Base-by-base conservation (phyloP, 257 asterid genomes). In the Eustoma russellianum region DNA sequence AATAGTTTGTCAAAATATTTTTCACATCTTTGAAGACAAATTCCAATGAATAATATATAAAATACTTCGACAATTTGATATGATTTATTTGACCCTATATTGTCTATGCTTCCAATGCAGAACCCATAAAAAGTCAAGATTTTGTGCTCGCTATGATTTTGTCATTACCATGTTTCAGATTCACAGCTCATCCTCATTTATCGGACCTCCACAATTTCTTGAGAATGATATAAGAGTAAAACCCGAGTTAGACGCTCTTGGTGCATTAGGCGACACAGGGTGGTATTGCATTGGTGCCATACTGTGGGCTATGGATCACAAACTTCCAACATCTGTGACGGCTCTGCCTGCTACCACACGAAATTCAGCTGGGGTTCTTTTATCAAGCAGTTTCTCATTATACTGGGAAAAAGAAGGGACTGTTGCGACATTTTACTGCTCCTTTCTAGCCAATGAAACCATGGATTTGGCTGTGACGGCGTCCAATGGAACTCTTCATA, bases 281-380 rank as follows among this genome's bases (percentile, higher is more conserved):
- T 87, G 96, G 96, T 83, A 81, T 85, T 83, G 89, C 84, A 79
- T 87, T 50, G 88, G 92, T 2, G 64, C 68, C 45, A 81, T 83
- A 64, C 52, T 87, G 48, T 87, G 94, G 89, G 72, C 77, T 16
- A 79, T 81, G 94, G 65, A 83, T 71, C 77, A 70, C 44, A 79
- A 68, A 50, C 68, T 76, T 16, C 96, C 96, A 17, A 77, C 89
- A 33, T 73, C 74, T 1, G 86, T 87, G 7, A 71, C 75, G 41
- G 92, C 94, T 28, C 67, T 79, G 1, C 89, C 92, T 17, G 19
- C 53, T 44, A 61, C 79, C 1, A 43, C 62, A 6, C 60, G 63
- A 18, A 87, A 87, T 67, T 60, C 81, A 9, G 75, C 80, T 28
- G 92, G 89, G 34, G 94, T 87, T 52, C 74, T 87, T 62, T 38